Evolutionary conservation across 352 stramenopile species (phyloP), one percentile per base, ranked within the genome.

Genomic region (Achlya hypogyna): DNA sequence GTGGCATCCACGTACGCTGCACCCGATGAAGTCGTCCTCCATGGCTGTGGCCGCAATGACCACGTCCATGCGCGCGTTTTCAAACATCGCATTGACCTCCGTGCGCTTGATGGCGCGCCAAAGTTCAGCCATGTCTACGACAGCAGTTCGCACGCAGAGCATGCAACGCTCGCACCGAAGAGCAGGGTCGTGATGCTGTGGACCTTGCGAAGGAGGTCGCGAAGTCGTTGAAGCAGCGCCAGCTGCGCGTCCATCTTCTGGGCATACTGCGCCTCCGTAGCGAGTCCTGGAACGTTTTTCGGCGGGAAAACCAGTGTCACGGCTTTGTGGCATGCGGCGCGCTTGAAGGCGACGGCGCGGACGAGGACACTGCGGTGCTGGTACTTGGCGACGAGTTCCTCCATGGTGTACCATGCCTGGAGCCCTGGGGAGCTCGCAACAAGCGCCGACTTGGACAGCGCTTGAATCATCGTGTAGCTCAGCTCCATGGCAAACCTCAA

Each of bases 381-480:
- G 49, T 56, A 56, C 8, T 56, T 56, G 49, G 49, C n/a, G 25
- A 56, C 49, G 31, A 56, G 49, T n/a, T 56, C 49, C 49, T 56
- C 49, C 49, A 56, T 56, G 12, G 31, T 56, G 10, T 22, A 10
- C 49, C 49, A 56, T 16, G 49, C 49, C 2, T 56, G 49, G 6
- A 56, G 25, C 2, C 49, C 49, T 18, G 38, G 38, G 38, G 38
- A n/a, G n/a, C n/a, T 18, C 38, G 38, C 38, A 10, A 45, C 14
- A 3, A 45, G 2, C 2, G 38, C n/a, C 38, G 38, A 10, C 14
- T 45, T 45, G 38, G 38, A 45, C 2, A 45, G 38, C 38, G 38
- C 38, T 3, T 10, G 14, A 18, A 45, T 45, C 38, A 45, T 45
- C 2, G 38, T 45, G 38, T 45, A n/a, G n/a, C n/a, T n/a, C n/a